phyloP scores from a whole-genome alignment of 1,284 basidiomycete genomes.

The Austroboletus niveus region DNA sequence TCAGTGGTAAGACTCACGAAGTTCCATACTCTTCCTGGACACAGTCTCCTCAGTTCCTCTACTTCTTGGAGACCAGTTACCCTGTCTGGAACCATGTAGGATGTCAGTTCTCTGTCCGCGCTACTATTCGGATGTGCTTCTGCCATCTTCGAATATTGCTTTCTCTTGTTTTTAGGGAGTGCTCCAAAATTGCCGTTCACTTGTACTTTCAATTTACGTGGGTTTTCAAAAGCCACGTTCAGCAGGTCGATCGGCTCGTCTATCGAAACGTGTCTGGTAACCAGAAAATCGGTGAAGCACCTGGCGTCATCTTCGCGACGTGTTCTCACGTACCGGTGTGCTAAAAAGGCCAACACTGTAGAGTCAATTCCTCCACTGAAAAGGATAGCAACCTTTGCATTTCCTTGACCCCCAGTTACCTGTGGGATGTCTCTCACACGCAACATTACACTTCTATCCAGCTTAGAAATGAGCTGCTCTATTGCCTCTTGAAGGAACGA shows the following conservation, averaged over 20 bases:
- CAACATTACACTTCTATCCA: conserved; percentile 61
- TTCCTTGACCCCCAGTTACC: conserved; percentile 33
- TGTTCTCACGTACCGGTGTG: conserved; percentile 54
- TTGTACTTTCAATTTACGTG: conserved; percentile 59
- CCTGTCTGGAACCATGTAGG: conserved; percentile 84
- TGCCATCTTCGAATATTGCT: conserved; percentile 26
- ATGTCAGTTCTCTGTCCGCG: conserved; percentile 9
- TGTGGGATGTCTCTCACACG: conserved; percentile 58
- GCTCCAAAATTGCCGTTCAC: conserved; percentile 47
- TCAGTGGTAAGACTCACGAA: conserved; percentile 55
- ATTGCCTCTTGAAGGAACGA: conserved; percentile 43
- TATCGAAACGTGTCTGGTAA: conserved; percentile 60
- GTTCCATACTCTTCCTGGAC: conserved; percentile 81
- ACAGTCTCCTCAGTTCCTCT: conserved; percentile 70
- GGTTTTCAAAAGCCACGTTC: conserved; percentile 96
- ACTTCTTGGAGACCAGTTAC: conserved; percentile 76
- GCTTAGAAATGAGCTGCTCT: conserved; percentile 49
- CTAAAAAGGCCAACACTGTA: conserved; percentile 78
- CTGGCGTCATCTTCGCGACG: not conserved
- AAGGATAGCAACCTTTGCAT: conserved; percentile 77
- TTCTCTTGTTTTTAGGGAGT: conserved; percentile 42
- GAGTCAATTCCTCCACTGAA: conserved; percentile 98
- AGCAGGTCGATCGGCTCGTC: conserved; percentile 89
- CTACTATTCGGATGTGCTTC: conserved; percentile 3
- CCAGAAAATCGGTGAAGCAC: conserved; percentile 15